Base-by-base conservation (phyloP, 257 asterid species). In the Ehretia macrophylla region DNA sequence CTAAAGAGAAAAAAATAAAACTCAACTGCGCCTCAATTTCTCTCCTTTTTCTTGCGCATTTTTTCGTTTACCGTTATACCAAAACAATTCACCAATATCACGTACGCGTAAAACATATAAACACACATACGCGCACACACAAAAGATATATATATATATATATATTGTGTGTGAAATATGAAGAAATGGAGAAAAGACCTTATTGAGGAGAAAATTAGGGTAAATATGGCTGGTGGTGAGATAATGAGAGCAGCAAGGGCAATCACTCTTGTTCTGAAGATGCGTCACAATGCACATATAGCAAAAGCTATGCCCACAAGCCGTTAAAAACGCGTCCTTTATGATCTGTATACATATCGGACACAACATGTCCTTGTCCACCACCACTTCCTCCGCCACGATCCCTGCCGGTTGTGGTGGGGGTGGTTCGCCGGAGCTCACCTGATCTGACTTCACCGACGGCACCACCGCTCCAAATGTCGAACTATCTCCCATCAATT, bases 301-400 rank as follows among this genome's bases (percentile, higher is more conserved):
- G 77, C 99, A 92, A 62, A 86, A 92, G 66, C 89, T 92, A 74
- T 92, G 98, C 0, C 98, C 98, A 54, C 98, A 92, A 0, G 87
- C 72, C 19, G 97, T 92, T 16, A 88, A 51, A 38, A 88, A 92
- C 1, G 97, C 97, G 42, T 88, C 99, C 81, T 83, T 88, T 0
- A 92, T 88, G 49, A 83, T 70, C 59, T 92, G 95, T 90, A 92
- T 86, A 80, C 99, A 88, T 51, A 92, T 92, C 64, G 97, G 99
- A 64, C 99, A 92, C 70, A 88, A 59, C 51, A 88, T 57, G 52
- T 92, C 98, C 58, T 75, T 83, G 63, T 91, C 95, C 62, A 79
- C 45, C 14, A 55, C 83, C 60, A n/a, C n/a, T n/a, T 9, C 50
- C 48, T 58, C 80, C 68, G 44, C 74, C 69, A 14, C 55, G 18